Evolutionary conservation across 345 rosid species (phyloP).

Genomic region (Alliaria petiolata): DNA sequence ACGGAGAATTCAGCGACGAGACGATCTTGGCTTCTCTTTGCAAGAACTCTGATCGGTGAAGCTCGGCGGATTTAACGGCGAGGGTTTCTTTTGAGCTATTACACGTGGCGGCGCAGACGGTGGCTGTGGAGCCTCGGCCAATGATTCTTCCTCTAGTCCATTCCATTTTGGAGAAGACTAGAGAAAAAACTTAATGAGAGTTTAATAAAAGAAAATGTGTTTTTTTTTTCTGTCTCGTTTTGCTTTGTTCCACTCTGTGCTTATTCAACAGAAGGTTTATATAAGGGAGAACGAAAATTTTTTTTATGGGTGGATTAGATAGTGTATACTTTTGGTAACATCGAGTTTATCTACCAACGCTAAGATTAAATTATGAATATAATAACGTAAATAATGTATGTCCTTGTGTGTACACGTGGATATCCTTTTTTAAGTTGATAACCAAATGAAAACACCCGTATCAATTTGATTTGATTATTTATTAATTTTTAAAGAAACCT

Average conservation of each 20-base stretch:
- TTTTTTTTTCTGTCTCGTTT: not conserved
- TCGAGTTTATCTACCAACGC: conserved; percentile 33
- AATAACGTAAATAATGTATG: conserved; percentile 15
- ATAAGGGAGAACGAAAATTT: conserved; percentile 4
- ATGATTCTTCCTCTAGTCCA: conserved; percentile 68
- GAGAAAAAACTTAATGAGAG: not conserved
- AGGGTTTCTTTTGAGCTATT: conserved; percentile 35
- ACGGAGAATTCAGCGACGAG: conserved; percentile 50
- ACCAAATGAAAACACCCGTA: conserved; percentile 25
- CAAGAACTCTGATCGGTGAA: conserved; percentile 42
- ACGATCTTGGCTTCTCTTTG: conserved; percentile 55
- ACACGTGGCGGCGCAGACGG: conserved; percentile 54
- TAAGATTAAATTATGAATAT: not conserved
- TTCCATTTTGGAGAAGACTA: conserved; percentile 43
- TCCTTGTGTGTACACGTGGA: conserved; percentile 32
- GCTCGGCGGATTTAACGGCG: conserved; percentile 65
- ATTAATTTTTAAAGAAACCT: not conserved
- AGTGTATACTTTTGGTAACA: conserved; percentile 38
- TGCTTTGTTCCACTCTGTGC: conserved; percentile 3
- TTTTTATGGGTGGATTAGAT: conserved; percentile 12
- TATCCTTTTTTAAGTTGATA: conserved; percentile 23
- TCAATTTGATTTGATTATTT: conserved; percentile 9
- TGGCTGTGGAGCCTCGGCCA: conserved; percentile 77
- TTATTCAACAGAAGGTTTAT: conserved; percentile 21
- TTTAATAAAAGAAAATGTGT: not conserved